Conservation (phyloP, 2,329 filamentous ascomycete species). For the Pseudogymnoascus destructans region DNA sequence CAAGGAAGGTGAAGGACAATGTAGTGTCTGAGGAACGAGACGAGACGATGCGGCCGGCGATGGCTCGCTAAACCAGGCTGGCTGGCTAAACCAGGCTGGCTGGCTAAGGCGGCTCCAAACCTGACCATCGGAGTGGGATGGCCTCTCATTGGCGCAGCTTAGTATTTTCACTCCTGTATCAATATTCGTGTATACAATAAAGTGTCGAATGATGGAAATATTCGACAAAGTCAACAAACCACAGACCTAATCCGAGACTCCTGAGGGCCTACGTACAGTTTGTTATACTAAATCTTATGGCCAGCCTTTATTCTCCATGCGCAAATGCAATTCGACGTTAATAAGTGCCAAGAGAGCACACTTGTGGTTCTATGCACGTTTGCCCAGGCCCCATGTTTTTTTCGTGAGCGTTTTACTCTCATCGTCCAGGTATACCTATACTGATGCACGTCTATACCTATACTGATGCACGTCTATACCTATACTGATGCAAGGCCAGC, state of each 20-base stretch:
- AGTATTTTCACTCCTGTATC: background rate
- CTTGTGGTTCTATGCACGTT: too few relatives aligned
- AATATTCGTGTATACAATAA: background rate
- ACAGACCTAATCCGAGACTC: background rate
- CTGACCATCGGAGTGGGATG: background rate
- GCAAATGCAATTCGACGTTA: background rate
- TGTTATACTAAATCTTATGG: background rate
- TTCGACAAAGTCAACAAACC: background rate
- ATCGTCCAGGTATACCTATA: too few relatives aligned
- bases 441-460: too few relatives aligned
- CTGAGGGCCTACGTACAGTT: background rate
- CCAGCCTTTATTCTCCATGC: background rate
- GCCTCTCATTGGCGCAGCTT: constrained; percentile 1
- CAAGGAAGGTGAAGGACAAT: background rate
- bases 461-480: too few relatives aligned
- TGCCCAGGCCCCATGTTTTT: too few relatives aligned
- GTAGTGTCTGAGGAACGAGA: background rate
- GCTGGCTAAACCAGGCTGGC: constrained; percentile 4
- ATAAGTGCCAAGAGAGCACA: too few relatives aligned
- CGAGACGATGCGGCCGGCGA: constrained; percentile 2
- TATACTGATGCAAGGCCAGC: too few relatives aligned
- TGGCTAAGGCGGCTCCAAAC: constrained; percentile 2
- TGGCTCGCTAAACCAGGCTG: constrained; percentile 3
- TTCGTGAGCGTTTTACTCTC: too few relatives aligned
- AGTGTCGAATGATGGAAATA: background rate